A percentile compares a stretch with the other conserved stretches of the same genome.
These are phyloP conservation scores for Arthrobotrys iridis DNA, from an alignment of 2,329 filamentous ascomycete species.

Conservation along the genomic window DNA sequence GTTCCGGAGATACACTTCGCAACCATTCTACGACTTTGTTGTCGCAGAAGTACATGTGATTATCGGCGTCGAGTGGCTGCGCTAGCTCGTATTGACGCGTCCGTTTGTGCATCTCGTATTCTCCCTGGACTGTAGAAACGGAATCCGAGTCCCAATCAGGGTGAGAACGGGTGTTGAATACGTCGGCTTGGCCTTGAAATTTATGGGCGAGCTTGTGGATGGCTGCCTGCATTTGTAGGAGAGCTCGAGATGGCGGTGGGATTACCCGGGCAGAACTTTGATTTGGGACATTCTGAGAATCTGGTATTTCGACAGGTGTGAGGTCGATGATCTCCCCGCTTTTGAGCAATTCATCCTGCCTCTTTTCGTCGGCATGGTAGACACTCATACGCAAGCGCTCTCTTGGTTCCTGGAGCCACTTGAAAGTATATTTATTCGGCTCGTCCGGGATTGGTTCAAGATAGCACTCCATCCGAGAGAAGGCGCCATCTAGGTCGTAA, in stretches of 20 bases:
- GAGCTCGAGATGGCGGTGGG: constrained; percentile 35
- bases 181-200: constrained; percentile 40
- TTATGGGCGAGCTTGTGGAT: constrained; percentile 49
- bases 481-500: constrained; percentile 38
- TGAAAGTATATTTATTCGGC: constrained; percentile 42
- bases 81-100: constrained; percentile 5
- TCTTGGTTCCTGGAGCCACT: constrained; percentile 43
- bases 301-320: constrained; percentile 31
- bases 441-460: constrained; percentile 46
- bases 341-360: constrained; percentile 24
- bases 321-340: constrained; percentile 42
- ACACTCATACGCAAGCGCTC: constrained; percentile 26
- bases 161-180: constrained; percentile 26
- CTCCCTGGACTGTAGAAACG: constrained; percentile 23
- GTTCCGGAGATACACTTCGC: constrained; percentile 31
- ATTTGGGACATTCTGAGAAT: constrained; percentile 12
- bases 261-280: background rate
- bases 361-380: constrained; percentile 19
- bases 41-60: constrained; percentile 36
- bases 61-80: constrained; percentile 10
- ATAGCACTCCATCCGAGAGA: constrained; percentile 44
- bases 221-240: constrained; percentile 44
- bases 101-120: constrained; percentile 11
- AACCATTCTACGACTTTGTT: constrained; percentile 37
- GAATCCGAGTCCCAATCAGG: constrained; percentile 39